Conservation (phyloP, 2,329 filamentous ascomycete species). For the Trichoderma atrobrunneum region DNA sequence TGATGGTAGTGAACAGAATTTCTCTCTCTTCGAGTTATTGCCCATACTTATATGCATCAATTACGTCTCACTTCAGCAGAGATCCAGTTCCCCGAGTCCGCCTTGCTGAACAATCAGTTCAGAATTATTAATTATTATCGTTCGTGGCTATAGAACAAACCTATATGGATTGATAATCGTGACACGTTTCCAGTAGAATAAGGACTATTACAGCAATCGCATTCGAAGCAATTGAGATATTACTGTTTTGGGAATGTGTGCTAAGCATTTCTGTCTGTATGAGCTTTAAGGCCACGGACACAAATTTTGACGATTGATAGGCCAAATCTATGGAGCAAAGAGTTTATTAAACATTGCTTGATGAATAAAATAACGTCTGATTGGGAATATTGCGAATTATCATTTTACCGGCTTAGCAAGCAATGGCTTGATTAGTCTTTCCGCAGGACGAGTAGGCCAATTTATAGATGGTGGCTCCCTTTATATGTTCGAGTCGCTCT, state of each 20-base stretch:
- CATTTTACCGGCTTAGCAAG: not conserved
- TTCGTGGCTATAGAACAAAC: not conserved
- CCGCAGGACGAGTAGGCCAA: not conserved
- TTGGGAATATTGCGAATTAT: not conserved
- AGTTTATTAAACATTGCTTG: not conserved
- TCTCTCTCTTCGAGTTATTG: not conserved
- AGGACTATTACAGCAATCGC: not conserved
- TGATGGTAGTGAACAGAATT: not conserved
- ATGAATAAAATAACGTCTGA: not conserved
- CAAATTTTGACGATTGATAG: not conserved
- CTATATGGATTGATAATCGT: not conserved
- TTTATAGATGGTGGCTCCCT: not conserved
- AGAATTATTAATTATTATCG: not conserved
- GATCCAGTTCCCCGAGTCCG: not conserved
- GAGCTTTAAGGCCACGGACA: not conserved
- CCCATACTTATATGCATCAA: not conserved
- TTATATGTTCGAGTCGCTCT: not conserved
- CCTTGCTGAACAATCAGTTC: not conserved
- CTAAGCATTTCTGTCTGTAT: not conserved
- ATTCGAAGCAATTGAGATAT: not conserved
- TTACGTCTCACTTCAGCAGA: not conserved
- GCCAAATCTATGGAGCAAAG: not conserved
- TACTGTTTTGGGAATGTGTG: not conserved
- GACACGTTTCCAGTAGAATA: fast-evolving
- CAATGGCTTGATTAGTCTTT: not conserved